A percentile compares a stretch with the other conserved stretches of the same genome.
Conservation (phyloP, 108 stramenopile species). For the Stephanodiscus triporus region DNA sequence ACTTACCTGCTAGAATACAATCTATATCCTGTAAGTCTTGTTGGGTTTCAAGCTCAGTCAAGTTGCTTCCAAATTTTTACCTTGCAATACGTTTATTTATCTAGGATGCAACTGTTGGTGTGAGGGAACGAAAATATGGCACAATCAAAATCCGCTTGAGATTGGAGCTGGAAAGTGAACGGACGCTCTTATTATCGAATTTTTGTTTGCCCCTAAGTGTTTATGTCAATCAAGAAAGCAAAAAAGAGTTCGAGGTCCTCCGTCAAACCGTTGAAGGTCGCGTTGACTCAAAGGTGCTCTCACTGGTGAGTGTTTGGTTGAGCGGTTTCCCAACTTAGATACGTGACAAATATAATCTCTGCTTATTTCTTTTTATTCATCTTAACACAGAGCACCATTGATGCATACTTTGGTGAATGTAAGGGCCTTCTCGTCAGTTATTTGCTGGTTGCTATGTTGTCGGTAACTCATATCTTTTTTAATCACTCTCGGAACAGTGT, state of each 20-base stretch:
- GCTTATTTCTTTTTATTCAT: slow-evolving; percentile 4
- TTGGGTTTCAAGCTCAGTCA: slow-evolving; percentile 7
- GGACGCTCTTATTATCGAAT: slow-evolving; percentile 51
- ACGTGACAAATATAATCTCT: background rate
- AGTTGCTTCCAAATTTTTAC: background rate
- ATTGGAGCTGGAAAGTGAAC: slow-evolving; percentile 65
- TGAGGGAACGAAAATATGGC: slow-evolving; percentile 24
- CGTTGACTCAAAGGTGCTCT: slow-evolving; percentile 54
- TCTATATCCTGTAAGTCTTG: slow-evolving; percentile 51
- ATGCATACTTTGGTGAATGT: slow-evolving; percentile 36
- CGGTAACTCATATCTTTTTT: slow-evolving; percentile 13
- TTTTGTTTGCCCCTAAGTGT: slow-evolving; percentile 53
- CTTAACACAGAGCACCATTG: slow-evolving; percentile 20
- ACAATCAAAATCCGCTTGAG: slow-evolving; percentile 50
- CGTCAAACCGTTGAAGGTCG: slow-evolving; percentile 65
- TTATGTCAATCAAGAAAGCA: slow-evolving; percentile 67
- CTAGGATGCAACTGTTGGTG: slow-evolving; percentile 38
- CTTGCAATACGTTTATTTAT: background rate
- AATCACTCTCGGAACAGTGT: slow-evolving; percentile 16
- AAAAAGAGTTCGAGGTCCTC: slow-evolving; percentile 70
- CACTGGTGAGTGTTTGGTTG: slow-evolving; percentile 20
- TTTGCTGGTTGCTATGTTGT: background rate
- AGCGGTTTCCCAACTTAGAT: background rate
- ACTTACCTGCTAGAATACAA: slow-evolving; percentile 70
- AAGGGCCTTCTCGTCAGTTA: background rate